These are phyloP conservation scores for Lichenothelia convexa DNA, from an alignment of 495 filamentous ascomycete genomes.

Conservation along the genomic window DNA sequence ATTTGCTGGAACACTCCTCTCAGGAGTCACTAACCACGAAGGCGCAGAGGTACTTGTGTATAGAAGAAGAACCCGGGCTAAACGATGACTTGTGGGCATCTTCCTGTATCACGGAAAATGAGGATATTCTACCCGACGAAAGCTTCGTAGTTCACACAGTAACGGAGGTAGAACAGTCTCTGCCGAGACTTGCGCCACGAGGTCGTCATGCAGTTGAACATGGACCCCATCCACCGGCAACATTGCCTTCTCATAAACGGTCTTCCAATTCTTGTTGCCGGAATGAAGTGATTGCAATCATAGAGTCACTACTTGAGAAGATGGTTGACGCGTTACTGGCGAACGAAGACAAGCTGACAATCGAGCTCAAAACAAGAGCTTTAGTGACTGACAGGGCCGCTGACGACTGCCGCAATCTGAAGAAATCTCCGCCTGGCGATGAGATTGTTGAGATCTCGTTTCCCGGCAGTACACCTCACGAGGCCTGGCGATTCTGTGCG, in stretches of 20 bases:
- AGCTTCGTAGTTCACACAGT: neutral
- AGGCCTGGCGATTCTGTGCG: conserved; percentile 52
- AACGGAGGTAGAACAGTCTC: neutral
- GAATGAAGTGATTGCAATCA: conserved; percentile 24
- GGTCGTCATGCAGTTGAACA: neutral
- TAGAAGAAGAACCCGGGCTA: neutral
- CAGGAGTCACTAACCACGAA: conserved; percentile 10
- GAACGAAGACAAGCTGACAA: conserved; percentile 25
- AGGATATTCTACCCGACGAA: neutral
- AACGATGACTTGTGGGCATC: neutral
- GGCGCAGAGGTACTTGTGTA: neutral
- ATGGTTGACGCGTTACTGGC: conserved; percentile 31
- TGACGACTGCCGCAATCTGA: neutral
- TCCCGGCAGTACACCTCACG: conserved; percentile 37
- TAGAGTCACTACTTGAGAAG: conserved; percentile 33
- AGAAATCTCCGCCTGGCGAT: neutral
- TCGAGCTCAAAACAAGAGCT: conserved; percentile 23
- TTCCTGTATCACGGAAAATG: neutral
- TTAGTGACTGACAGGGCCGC: neutral
- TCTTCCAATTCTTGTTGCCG: conserved; percentile 1
- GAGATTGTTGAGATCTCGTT: conserved; percentile 24
- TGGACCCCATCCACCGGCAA: neutral
- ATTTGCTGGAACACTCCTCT: conserved; percentile 7
- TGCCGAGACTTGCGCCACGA: neutral
- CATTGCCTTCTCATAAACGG: neutral